Percentiles rank a stretch among this genome's conserved stretches.
Conservation (phyloP, 2,329 filamentous ascomycete genomes). For the Epicoccum sorghinum region DNA sequence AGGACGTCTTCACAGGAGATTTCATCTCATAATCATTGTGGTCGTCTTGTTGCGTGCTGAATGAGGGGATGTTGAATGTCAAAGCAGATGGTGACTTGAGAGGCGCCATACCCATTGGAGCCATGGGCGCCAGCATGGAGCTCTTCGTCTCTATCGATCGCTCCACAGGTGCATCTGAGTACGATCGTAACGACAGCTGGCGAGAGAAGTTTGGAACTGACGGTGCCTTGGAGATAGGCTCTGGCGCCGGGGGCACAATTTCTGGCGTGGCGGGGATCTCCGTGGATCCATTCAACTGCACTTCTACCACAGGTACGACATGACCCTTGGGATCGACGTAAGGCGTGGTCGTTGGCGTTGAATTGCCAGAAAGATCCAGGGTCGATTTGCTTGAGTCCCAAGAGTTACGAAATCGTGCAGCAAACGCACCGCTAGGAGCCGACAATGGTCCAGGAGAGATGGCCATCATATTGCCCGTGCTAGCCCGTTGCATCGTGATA, state of each 20-base stretch:
- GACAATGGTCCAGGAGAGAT: conserved; percentile 52
- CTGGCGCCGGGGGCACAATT: conserved; percentile 18
- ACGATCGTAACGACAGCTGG: conserved; percentile 40
- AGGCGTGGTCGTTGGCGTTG: conserved; percentile 36
- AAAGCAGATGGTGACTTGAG: conserved; percentile 39
- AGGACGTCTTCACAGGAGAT: conserved; percentile 40
- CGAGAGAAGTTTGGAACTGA: conserved; percentile 48
- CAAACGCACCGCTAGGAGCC: conserved; percentile 46
- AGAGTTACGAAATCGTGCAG: conserved; percentile 47
- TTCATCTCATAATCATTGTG: conserved; percentile 26
- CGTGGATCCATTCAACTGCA: conserved; percentile 33
- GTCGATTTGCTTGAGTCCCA: conserved; percentile 48
- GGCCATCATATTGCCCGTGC: conserved; percentile 49
- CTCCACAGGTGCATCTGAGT: conserved; percentile 22
- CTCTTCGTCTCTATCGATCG: conserved; percentile 16
- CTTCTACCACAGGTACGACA: conserved; percentile 44
- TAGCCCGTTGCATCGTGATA: conserved; percentile 50
- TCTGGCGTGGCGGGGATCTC: conserved; percentile 17
- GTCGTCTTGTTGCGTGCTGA: conserved; percentile 21
- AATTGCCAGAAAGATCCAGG: conserved; percentile 40
- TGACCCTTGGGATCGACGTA: conserved; percentile 48
- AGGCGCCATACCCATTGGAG: conserved; percentile 29
- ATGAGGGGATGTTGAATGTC: conserved; percentile 34
- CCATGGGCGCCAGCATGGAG: conserved; percentile 12
- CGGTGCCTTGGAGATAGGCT: conserved; percentile 20